These are phyloP conservation scores for Heritiera littoralis DNA, from an alignment of 345 rosid genomes.

Conservation along the genomic window DNA sequence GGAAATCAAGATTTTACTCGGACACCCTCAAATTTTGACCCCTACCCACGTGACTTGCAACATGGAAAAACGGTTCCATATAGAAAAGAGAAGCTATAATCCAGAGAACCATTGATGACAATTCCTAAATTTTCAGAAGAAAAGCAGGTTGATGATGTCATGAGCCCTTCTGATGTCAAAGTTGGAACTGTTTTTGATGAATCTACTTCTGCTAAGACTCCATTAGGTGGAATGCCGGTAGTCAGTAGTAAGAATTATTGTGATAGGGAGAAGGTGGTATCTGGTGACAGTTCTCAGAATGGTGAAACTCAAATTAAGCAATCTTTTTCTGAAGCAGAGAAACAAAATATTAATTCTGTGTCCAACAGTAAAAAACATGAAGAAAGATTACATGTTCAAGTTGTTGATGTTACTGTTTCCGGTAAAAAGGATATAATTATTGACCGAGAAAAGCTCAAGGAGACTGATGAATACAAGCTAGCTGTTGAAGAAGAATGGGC, in stretches of 20 bases:
- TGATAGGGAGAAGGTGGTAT: slow-evolving; percentile 6
- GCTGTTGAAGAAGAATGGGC: slow-evolving; percentile 86
- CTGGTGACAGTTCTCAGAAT: slow-evolving; percentile 19
- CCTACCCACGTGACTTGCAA: slow-evolving; percentile 26
- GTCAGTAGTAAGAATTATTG: slow-evolving; percentile 16
- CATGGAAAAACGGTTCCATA: slow-evolving; percentile 22
- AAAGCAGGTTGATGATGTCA: slow-evolving; percentile 22
- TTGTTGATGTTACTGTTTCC: slow-evolving; percentile 24
- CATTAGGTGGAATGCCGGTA: not conserved
- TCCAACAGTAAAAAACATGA: slow-evolving; percentile 19
- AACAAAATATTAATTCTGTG: slow-evolving; percentile 26
- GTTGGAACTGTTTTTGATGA: slow-evolving; percentile 24
- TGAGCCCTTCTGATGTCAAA: slow-evolving; percentile 11
- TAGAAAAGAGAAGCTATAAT: slow-evolving; percentile 16
- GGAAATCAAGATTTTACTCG: slow-evolving; percentile 13
- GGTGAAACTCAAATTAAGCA: slow-evolving; percentile 29
- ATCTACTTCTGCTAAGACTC: slow-evolving; percentile 20
- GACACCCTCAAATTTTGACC: slow-evolving; percentile 12
- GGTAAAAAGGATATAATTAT: slow-evolving; percentile 46
- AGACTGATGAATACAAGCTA: slow-evolving; percentile 81
- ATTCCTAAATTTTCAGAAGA: slow-evolving; percentile 21
- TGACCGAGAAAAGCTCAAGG: slow-evolving; percentile 74
- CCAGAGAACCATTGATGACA: slow-evolving; percentile 16
- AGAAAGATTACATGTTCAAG: slow-evolving; percentile 23
- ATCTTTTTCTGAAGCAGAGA: slow-evolving; percentile 23